phyloP scores from a whole-genome alignment of 2,329 filamentous ascomycete species.

The Sporothrix curviconia region DNA sequence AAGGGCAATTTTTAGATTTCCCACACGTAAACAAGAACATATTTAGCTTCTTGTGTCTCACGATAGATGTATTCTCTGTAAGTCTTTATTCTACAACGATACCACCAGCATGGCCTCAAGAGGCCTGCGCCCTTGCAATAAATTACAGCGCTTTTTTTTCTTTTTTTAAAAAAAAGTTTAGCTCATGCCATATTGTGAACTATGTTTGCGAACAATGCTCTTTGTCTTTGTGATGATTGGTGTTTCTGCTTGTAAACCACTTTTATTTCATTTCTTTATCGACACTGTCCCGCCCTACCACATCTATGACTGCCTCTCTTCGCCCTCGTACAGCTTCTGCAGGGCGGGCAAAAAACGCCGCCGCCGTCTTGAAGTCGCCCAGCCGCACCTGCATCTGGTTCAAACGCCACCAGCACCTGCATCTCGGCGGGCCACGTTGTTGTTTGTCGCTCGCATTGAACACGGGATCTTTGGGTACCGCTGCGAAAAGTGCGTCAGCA shows the following conservation, averaged over 20 bases:
- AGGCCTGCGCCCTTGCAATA: too few relatives aligned
- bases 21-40: too few relatives aligned
- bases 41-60: not conserved
- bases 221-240: not conserved
- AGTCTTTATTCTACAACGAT: not conserved
- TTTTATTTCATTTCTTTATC: not conserved
- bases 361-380: conserved; percentile 62
- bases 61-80: not conserved
- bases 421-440: conserved; percentile 45
- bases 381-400: conserved; percentile 70
- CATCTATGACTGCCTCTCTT: not conserved
- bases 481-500: conserved; percentile 94
- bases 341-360: conserved; percentile 21
- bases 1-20: too few relatives aligned
- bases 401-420: conserved; percentile 67
- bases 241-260: not conserved
- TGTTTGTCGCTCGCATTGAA: conserved; percentile 26
- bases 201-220: not conserved
- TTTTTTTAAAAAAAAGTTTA: not conserved
- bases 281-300: not conserved
- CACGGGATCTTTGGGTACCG: conserved; percentile 73
- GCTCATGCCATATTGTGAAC: not conserved
- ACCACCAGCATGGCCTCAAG: too few relatives aligned
- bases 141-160: too few relatives aligned
- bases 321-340: conserved; percentile 21